Evolutionary conservation across 345 rosid species (phyloP).

Genomic region (Euphorbia peplus): DNA sequence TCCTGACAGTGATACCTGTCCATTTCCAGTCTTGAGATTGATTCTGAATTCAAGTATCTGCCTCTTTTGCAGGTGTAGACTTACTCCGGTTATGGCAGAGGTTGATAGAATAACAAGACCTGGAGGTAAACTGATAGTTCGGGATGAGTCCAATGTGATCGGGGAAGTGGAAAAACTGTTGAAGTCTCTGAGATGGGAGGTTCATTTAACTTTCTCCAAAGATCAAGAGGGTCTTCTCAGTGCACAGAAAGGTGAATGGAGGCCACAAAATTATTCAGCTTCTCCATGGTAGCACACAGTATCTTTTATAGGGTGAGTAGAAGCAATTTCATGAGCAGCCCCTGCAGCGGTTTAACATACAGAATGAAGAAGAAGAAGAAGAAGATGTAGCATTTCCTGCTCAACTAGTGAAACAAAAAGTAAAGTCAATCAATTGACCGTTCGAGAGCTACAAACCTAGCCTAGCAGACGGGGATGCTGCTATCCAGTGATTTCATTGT

Average conservation of each 20-base stretch:
- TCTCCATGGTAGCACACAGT: conserved; percentile 26
- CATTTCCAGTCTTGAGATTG: background rate
- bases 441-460: background rate
- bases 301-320: background rate
- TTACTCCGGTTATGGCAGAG: conserved; percentile 78
- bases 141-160: conserved; percentile 56
- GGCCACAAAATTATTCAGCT: conserved; percentile 50
- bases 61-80: conserved; percentile 58
- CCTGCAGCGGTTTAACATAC: background rate
- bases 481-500: background rate
- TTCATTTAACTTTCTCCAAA: conserved; percentile 67
- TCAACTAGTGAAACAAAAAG: conserved; percentile 7
- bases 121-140: conserved; percentile 79
- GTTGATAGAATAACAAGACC: conserved; percentile 89
- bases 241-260: conserved; percentile 89
- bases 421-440: background rate
- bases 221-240: conserved; percentile 79
- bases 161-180: conserved; percentile 72
- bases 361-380: background rate
- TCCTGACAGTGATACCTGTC: background rate
- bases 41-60: background rate
- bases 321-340: conserved; percentile 8
- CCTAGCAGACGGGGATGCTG: conserved; percentile 7
- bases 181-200: conserved; percentile 81
- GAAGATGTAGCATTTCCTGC: background rate